Conservation (phyloP, 805 yeast species). For the Starmerella vaccinii region DNA sequence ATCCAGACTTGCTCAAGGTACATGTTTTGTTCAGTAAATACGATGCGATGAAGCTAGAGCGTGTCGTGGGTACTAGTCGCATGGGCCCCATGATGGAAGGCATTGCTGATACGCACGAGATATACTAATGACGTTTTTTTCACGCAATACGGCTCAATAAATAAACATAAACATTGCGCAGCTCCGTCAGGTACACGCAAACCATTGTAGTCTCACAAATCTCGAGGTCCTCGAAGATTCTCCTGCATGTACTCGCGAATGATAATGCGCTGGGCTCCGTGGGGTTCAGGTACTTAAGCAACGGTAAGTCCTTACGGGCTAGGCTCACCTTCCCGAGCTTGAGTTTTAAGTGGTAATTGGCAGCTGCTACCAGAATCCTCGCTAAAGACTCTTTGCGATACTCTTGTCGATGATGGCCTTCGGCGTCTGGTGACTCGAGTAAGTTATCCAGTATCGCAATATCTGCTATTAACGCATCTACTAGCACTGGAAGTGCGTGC, state of each 20-base stretch:
- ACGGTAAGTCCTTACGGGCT: background rate
- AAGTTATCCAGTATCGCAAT: background rate
- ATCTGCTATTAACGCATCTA: background rate
- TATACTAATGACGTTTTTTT: slow-evolving; percentile 30
- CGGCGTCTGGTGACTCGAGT: background rate
- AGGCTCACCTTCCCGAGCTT: background rate
- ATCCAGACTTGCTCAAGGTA: slow-evolving; percentile 44
- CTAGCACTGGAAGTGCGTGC: background rate
- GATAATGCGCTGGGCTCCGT: background rate
- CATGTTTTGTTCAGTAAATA: slow-evolving; percentile 63
- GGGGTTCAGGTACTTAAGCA: slow-evolving; percentile 1
- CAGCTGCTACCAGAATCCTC: background rate
- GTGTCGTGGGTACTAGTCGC: slow-evolving; percentile 69
- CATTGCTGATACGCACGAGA: slow-evolving; percentile 65
- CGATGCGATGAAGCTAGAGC: slow-evolving; percentile 69
- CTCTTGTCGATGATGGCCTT: background rate
- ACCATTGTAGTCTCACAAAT: background rate
- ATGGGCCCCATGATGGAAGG: slow-evolving; percentile 63
- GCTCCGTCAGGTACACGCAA: background rate
- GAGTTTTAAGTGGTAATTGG: slow-evolving; percentile 1
- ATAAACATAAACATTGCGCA: slow-evolving; percentile 4
- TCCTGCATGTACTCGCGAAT: background rate
- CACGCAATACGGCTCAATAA: background rate
- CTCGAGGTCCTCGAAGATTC: background rate
- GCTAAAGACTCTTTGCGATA: background rate